phyloP scores from a whole-genome alignment of 352 stramenopile species.

The Pythium brachiatum region DNA sequence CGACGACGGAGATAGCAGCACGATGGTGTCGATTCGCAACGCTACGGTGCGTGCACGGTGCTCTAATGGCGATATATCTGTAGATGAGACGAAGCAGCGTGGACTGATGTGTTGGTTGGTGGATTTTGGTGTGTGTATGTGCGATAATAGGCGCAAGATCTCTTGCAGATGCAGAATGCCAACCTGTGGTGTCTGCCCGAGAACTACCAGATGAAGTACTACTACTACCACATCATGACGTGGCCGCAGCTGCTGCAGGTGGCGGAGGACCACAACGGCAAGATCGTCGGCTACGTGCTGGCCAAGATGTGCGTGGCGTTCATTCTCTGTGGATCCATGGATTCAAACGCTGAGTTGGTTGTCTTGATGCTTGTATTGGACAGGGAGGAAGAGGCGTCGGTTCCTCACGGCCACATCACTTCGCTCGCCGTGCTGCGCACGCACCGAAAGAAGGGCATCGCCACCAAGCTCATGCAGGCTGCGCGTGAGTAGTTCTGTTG shows the following conservation, averaged over 20 bases:
- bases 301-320: conserved; percentile 96
- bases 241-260: conserved; percentile 99
- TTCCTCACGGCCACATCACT: conserved; percentile 95
- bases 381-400: conserved; percentile 32
- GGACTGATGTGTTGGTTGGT: not conserved
- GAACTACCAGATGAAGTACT: conserved; percentile 99
- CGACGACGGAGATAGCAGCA: conserved; percentile 13
- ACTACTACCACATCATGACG: conserved; percentile 99
- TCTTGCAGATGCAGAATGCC: conserved; percentile 98
- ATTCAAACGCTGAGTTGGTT: conserved; percentile 7
- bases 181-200: conserved; percentile 99
- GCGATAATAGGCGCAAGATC: conserved; percentile 81
- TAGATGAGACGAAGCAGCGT: not conserved
- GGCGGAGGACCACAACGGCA: conserved; percentile 95
- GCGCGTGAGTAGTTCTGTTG: conserved; percentile 51
- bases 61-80: not conserved
- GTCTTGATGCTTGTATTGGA: not conserved
- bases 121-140: not conserved
- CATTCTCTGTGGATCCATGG: not conserved
- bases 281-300: conserved; percentile 99
- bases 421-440: conserved; percentile 97
- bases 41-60: conserved; percentile 65
- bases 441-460: conserved; percentile 96
- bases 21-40: conserved; percentile 95
- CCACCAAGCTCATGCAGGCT: conserved; percentile 98